Conservation (phyloP, 768 basidiomycete species). For the Clitopilus passeckerianus region DNA sequence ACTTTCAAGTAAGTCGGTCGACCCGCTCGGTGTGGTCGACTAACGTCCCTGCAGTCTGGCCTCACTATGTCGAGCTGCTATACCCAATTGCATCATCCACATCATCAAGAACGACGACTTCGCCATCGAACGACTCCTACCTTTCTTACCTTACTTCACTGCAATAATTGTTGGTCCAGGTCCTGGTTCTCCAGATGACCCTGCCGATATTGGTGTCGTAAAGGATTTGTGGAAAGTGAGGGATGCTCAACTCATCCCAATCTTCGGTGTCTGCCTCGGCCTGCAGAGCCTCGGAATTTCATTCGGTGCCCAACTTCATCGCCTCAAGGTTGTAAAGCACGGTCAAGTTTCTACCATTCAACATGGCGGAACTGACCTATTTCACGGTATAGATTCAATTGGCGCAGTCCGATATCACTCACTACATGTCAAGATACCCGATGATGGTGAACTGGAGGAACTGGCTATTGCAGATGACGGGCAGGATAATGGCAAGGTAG, state of each 20-base stretch:
- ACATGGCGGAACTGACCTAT: slow-evolving; percentile 57
- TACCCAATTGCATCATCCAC: slow-evolving; percentile 56
- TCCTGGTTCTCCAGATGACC: slow-evolving; percentile 67
- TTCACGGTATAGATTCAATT: slow-evolving; percentile 47
- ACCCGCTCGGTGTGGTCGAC: background rate
- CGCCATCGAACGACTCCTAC: slow-evolving; percentile 41
- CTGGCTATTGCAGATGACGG: slow-evolving; percentile 73
- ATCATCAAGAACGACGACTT: slow-evolving; percentile 73
- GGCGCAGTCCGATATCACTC: slow-evolving; percentile 79
- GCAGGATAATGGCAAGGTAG: slow-evolving; percentile 58
- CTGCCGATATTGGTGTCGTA: slow-evolving; percentile 63
- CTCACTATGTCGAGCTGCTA: slow-evolving; percentile 58
- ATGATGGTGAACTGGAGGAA: slow-evolving; percentile 48
- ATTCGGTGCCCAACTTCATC: slow-evolving; percentile 55
- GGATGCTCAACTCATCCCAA: slow-evolving; percentile 49
- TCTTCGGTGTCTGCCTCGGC: slow-evolving; percentile 83
- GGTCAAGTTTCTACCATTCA: slow-evolving; percentile 66
- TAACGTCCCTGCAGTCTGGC: slow-evolving; percentile 49
- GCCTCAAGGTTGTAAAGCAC: slow-evolving; percentile 69
- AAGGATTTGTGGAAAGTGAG: slow-evolving; percentile 65
- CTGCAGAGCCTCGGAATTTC: slow-evolving; percentile 71
- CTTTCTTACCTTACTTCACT: slow-evolving; percentile 55
- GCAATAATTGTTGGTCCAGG: slow-evolving; percentile 76
- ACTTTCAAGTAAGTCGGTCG: slow-evolving; percentile 67
- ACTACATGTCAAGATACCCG: slow-evolving; percentile 51